phyloP scores from a whole-genome alignment of 257 asterid genomes.

The Nicotiana tomentosiformis region DNA sequence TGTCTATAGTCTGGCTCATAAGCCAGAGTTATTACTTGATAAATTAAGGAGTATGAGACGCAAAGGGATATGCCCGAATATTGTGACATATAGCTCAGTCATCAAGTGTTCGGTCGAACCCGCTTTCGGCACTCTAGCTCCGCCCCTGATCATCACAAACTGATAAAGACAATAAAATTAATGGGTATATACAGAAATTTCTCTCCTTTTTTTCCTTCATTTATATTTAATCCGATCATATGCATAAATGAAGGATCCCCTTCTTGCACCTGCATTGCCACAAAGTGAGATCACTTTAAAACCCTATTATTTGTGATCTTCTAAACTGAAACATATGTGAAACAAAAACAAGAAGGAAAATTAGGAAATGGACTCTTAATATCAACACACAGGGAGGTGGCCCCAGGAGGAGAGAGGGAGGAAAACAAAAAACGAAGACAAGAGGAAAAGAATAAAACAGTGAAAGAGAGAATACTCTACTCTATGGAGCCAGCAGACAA shows the following conservation, averaged over 20 bases:
- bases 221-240: background rate
- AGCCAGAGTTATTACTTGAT: slow-evolving; percentile 69
- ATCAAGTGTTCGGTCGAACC: slow-evolving; percentile 35
- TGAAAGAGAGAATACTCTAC: background rate
- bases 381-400: background rate
- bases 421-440: background rate
- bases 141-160: background rate
- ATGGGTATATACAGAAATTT: background rate
- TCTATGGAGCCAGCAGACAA: background rate
- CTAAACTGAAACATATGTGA: background rate
- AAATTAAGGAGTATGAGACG: slow-evolving; percentile 67
- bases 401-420: background rate
- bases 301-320: background rate
- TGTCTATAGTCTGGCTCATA: slow-evolving; percentile 80
- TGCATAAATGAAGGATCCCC: background rate
- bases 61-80: slow-evolving; percentile 58
- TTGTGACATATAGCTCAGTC: slow-evolving; percentile 69
- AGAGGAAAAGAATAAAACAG: background rate
- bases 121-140: too few relatives aligned
- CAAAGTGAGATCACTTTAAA: background rate
- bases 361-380: background rate
- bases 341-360: background rate
- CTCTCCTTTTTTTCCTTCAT: background rate
- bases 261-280: background rate
- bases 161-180: background rate